phyloP scores from a whole-genome alignment of 768 basidiomycete species.

The Auricularia heimuer region DNA sequence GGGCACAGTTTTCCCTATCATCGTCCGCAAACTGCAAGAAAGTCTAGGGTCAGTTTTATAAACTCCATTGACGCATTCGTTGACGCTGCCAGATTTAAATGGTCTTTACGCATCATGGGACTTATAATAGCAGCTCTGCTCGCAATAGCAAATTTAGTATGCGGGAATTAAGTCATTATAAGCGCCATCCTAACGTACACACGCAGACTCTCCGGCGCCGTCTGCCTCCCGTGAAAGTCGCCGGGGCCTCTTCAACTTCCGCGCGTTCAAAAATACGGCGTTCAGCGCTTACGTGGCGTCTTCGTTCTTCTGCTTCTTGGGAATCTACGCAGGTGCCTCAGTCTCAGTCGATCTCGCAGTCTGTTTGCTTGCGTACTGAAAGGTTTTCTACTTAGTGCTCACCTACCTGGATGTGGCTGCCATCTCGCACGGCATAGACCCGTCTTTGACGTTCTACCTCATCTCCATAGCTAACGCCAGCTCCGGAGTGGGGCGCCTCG shows the following conservation, averaged over 20 bases:
- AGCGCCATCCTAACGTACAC: neutral
- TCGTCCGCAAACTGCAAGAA: conserved; percentile 10
- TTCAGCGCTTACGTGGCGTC: conserved; percentile 13
- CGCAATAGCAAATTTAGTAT: conserved; percentile 16
- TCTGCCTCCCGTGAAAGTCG: neutral
- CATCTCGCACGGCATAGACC: conserved; percentile 6
- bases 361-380: neutral
- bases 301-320: conserved; percentile 10
- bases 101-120: conserved; percentile 11
- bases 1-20: conserved; percentile 20
- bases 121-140: conserved; percentile 12
- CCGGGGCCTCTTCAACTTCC: conserved; percentile 7
- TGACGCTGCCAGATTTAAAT: neutral
- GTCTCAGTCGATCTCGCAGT: neutral
- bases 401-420: conserved; percentile 15
- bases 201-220: conserved; percentile 7
- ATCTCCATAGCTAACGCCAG: conserved; percentile 19
- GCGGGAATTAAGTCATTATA: neutral
- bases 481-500: conserved; percentile 19
- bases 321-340: conserved; percentile 12
- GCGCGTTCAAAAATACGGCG: conserved; percentile 11
- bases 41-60: conserved; percentile 3
- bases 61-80: too few species aligned
- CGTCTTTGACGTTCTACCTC: conserved; percentile 12
- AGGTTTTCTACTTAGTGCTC: conserved; percentile 8